Evolutionary conservation across 129 eudicot species (phyloP), one percentile per base, ranked within the genome.

Genomic region (Smallanthus sonchifolius): DNA sequence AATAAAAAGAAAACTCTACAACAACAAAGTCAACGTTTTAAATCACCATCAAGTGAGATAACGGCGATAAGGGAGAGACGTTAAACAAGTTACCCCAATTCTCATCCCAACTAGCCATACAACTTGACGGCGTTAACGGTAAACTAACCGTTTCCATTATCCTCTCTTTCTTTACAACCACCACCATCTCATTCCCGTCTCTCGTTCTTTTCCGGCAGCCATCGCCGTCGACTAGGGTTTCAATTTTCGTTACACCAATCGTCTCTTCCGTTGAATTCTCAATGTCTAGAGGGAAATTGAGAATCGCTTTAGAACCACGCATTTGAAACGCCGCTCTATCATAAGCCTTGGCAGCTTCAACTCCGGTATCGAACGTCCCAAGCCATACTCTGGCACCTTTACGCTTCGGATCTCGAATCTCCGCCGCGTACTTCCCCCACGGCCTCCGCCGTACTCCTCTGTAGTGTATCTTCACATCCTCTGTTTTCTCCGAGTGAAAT

Each of bases 371-470:
- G 6, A 65, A 75, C 20, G 80, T 75, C 67, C 80, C 80, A 6
- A 75, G 28, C 80, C 80, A 75, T 13, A 68, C 69, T 44, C 80
- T 76, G 1, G 38, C 49, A 10, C 80, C 80, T 6, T 76, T 76
- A 16, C 80, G 80, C 16, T 76, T 76, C 15, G 80, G 80, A 32
- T 76, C 80, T 54, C 80, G 44, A 13, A 76, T 76, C 69, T 76
- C 80, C 14, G 75, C 80, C 10, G 80, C 80, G 52, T 40, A 76
- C 75, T 76, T 76, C 3, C 80, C 80, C 75, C 80, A 76, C 10
- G 75, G 80, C 48, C 80, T 14, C 43, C 80, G 38, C 16, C 80
- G 45, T 32, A 76, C 80, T 7, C 80, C 80, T 43, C 80, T 43
- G 57, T 76, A 76, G 37, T 76, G 80, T 6, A 76, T 40, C 45